Evolutionary conservation across 768 basidiomycete species (phyloP).

Genomic region (Glaciozyma antarctica): DNA sequence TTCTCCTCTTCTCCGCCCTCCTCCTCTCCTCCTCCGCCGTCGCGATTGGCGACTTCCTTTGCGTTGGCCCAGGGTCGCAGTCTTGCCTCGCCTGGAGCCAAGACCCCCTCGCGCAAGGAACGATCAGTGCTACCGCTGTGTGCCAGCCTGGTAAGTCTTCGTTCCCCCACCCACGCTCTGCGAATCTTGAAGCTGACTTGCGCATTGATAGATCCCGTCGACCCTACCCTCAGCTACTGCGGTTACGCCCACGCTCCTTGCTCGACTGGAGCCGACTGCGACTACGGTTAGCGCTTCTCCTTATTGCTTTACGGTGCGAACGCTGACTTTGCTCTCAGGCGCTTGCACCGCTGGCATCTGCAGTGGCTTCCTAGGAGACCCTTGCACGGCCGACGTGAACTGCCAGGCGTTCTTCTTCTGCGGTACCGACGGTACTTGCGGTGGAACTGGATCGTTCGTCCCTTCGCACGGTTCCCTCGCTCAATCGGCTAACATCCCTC

Average conservation of each 20-base stretch:
- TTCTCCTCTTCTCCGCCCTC: slow-evolving; percentile 2
- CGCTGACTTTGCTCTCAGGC: neutral
- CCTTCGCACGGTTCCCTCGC: neutral
- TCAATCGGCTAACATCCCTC: neutral
- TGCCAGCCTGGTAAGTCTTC: slow-evolving; percentile 22
- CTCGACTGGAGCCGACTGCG: slow-evolving; percentile 23
- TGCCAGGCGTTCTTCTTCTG: slow-evolving; percentile 34
- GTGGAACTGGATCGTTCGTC: slow-evolving; percentile 27
- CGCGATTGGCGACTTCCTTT: slow-evolving; percentile 32
- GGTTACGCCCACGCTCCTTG: slow-evolving; percentile 29
- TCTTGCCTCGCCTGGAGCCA: slow-evolving; percentile 18
- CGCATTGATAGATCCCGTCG: slow-evolving; percentile 20
- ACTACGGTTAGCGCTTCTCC: slow-evolving; percentile 24
- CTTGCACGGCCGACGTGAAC: slow-evolving; percentile 18
- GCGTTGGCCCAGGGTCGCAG: slow-evolving; percentile 21
- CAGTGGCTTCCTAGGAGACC: slow-evolving; percentile 26
- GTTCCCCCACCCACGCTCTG: neutral
- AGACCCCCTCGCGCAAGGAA: slow-evolving; percentile 17
- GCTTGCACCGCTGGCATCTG: slow-evolving; percentile 20
- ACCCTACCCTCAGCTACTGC: slow-evolving; percentile 28
- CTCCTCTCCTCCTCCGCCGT: slow-evolving; percentile 14
- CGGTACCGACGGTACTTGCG: slow-evolving; percentile 27
- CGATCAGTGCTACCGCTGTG: slow-evolving; percentile 17
- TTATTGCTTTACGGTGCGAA: neutral
- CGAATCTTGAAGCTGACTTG: neutral